A percentile compares a stretch with the other conserved stretches of the same genome.
phyloP scores from a whole-genome alignment of 345 rosid species.

The Rhodomyrtus tomentosa region DNA sequence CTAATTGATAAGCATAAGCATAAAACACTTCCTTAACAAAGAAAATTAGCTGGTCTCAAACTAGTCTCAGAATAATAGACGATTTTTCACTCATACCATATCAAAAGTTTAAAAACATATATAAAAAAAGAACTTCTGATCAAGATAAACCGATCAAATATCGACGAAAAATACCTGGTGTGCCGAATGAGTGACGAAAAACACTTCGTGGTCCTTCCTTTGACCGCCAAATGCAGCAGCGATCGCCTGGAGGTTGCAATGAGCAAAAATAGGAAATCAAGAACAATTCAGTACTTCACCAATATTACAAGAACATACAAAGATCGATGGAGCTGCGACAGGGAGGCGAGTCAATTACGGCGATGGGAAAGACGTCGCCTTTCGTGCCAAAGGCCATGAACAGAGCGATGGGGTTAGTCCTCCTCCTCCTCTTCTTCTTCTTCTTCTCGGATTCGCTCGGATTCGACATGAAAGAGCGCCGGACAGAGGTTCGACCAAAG shows the following conservation, averaged over 20 bases:
- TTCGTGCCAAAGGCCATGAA: slow-evolving; percentile 87
- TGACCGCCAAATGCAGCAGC: slow-evolving; percentile 67
- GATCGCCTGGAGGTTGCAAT: slow-evolving; percentile 39
- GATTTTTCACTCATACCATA: neutral
- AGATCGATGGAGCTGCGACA: neutral
- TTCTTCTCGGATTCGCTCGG: neutral
- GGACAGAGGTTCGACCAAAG: neutral
- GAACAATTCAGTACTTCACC: neutral
- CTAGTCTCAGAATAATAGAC: neutral
- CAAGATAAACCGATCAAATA: neutral
- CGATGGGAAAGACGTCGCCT: slow-evolving; percentile 76
- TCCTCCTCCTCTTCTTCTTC: neutral
- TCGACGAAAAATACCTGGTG: slow-evolving; percentile 40
- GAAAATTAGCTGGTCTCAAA: neutral
- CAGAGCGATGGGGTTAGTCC: slow-evolving; percentile 38
- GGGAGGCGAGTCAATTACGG: slow-evolving; percentile 22
- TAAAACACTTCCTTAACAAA: neutral
- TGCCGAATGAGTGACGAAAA: slow-evolving; percentile 63
- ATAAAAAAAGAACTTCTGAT: neutral
- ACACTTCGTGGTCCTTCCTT: slow-evolving; percentile 35
- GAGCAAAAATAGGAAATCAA: neutral
- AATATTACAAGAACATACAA: neutral
- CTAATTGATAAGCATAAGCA: neutral
- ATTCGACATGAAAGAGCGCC: neutral
- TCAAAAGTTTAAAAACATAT: neutral